A percentile compares a stretch with the other conserved stretches of the same genome.
These are phyloP conservation scores for Colletotrichum truncatum DNA, from an alignment of 2,329 filamentous ascomycete genomes.

Conservation along the genomic window DNA sequence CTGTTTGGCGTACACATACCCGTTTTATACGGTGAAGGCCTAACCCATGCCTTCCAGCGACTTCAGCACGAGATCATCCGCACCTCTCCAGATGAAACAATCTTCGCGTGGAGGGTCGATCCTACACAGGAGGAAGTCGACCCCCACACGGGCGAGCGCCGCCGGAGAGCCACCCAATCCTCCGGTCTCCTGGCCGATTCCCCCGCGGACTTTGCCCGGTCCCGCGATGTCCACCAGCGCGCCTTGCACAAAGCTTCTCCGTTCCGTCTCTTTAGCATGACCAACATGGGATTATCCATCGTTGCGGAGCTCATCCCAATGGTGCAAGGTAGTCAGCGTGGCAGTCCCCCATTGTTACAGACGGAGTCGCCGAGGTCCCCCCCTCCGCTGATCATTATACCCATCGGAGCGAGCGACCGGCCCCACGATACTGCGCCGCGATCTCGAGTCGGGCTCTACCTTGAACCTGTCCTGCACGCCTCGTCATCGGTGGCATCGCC, in stretches of 20 bases:
- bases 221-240: constrained; percentile 20
- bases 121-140: not conserved
- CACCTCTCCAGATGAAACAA: constrained; percentile 22
- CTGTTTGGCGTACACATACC: constrained; percentile 40
- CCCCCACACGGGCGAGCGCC: constrained; percentile 11
- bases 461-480: constrained; percentile 12
- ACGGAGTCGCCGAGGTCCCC: too few species aligned
- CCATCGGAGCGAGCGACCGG: constrained; percentile 22
- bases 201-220: constrained; percentile 17
- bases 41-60: constrained; percentile 33
- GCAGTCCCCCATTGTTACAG: not conserved
- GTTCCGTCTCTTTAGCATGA: constrained; percentile 26
- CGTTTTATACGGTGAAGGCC: constrained; percentile 39
- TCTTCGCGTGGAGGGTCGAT: constrained; percentile 26
- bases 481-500: not conserved
- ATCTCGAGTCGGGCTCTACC: constrained; percentile 16
- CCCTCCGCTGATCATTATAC: constrained; percentile 1
- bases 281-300: constrained; percentile 26
- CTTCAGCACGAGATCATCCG: constrained; percentile 31
- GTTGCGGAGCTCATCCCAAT: not conserved
- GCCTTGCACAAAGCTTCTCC: constrained; percentile 12
- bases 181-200: constrained; percentile 20
- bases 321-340: not conserved
- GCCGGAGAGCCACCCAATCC: not conserved
- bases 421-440: not conserved